Percentiles rank a stretch among this genome's conserved stretches.
These are phyloP conservation scores for Verbena officinalis DNA, from an alignment of 257 asterid genomes.

Conservation along the genomic window DNA sequence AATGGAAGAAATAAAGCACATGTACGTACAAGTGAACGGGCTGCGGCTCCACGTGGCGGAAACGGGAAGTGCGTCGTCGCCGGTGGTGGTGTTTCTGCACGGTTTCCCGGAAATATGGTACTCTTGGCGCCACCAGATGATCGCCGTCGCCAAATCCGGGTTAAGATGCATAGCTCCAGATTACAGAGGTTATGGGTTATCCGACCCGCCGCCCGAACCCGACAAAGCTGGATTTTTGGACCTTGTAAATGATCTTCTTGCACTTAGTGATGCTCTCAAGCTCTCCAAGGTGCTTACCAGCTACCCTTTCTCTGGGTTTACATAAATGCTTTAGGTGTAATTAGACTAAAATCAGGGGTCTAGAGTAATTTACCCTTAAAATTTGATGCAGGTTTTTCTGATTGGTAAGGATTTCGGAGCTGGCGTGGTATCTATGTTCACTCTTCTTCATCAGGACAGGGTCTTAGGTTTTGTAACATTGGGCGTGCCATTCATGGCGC, in stretches of 20 bases:
- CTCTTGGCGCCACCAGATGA: slow-evolving; percentile 76
- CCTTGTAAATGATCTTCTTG: slow-evolving; percentile 41
- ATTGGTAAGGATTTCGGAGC: slow-evolving; percentile 83
- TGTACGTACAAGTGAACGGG: slow-evolving; percentile 37
- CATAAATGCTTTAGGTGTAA: too few relatives aligned
- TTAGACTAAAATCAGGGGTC: too few relatives aligned
- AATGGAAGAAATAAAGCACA: slow-evolving; percentile 54
- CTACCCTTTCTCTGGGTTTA: too few relatives aligned
- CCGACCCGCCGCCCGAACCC: slow-evolving; percentile 53
- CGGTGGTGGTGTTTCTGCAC: slow-evolving; percentile 58
- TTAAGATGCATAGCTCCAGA: slow-evolving; percentile 48
- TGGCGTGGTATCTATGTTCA: slow-evolving; percentile 42
- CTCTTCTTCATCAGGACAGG: slow-evolving; percentile 56
- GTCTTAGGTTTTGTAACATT: slow-evolving; percentile 60
- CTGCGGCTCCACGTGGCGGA: slow-evolving; percentile 59
- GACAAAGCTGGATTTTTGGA: slow-evolving; percentile 50
- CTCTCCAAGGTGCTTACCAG: slow-evolving; percentile 47
- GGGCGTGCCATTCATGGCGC: slow-evolving; percentile 68
- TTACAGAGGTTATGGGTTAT: slow-evolving; percentile 60
- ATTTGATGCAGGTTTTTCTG: slow-evolving; percentile 70
- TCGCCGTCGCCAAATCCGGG: slow-evolving; percentile 48
- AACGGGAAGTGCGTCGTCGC: slow-evolving; percentile 37
- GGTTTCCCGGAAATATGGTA: slow-evolving; percentile 75
- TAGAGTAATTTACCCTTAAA: too few relatives aligned
- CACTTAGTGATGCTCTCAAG: slow-evolving; percentile 28